phyloP scores from a whole-genome alignment of 192 early-diverging fungal species.

The Backusella tarrabulga region DNA sequence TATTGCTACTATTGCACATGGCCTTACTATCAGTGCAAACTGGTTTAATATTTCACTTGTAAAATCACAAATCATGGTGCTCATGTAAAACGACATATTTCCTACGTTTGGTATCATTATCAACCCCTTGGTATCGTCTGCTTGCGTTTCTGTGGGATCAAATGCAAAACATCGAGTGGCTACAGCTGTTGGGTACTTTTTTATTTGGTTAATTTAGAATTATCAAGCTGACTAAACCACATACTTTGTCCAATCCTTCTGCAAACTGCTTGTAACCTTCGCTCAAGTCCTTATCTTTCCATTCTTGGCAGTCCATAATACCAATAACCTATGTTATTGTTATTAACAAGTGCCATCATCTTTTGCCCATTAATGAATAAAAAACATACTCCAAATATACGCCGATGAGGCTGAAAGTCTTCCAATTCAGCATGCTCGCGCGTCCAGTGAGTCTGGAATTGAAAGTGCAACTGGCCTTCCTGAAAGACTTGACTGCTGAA shows the following conservation, averaged over 20 bases:
- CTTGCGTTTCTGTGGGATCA: constrained; percentile 73
- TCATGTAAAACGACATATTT: constrained; percentile 72
- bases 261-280: constrained; percentile 64
- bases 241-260: constrained; percentile 58
- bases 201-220: not conserved
- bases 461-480: constrained; percentile 70
- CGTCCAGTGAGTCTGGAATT: constrained; percentile 68
- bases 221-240: not conserved
- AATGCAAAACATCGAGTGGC: constrained; percentile 78
- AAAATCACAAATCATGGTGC: constrained; percentile 77
- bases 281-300: constrained; percentile 53
- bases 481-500: constrained; percentile 57
- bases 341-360: not conserved
- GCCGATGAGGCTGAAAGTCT: constrained; percentile 72
- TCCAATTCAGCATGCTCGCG: constrained; percentile 70
- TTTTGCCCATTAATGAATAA: not conserved
- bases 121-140: constrained; percentile 70
- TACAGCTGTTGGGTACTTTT: constrained; percentile 68
- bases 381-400: constrained; percentile 65
- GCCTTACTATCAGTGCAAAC: constrained; percentile 62
- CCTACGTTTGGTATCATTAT: constrained; percentile 83
- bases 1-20: not conserved
- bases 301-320: constrained; percentile 76
- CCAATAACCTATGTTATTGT: constrained; percentile 61
- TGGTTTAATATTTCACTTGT: constrained; percentile 67